These are phyloP conservation scores for Pseudogymnoascus sp. DNA, from an alignment of 2,329 filamentous ascomycete genomes.

Conservation along the genomic window DNA sequence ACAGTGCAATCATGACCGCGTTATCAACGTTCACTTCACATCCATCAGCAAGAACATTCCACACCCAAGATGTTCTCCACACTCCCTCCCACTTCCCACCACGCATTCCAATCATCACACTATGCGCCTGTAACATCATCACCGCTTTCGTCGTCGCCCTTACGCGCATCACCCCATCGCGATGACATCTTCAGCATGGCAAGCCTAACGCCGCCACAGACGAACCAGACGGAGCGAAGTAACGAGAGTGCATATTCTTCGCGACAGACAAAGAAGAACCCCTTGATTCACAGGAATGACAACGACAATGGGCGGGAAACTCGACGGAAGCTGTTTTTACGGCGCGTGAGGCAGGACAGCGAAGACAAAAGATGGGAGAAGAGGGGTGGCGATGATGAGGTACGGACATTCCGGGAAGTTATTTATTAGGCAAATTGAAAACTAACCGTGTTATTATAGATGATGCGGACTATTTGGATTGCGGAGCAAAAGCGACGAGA, in stretches of 20 bases:
- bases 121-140: conserved; percentile 42
- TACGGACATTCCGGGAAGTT: conserved; percentile 22
- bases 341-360: conserved; percentile 53
- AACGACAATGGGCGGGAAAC: conserved; percentile 54
- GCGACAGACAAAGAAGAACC: conserved; percentile 46
- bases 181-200: conserved; percentile 3
- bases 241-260: neutral
- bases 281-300: conserved; percentile 47
- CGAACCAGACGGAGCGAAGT: neutral
- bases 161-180: conserved; percentile 42
- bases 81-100: conserved; percentile 18
- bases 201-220: neutral
- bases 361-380: conserved; percentile 54
- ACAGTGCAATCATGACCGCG: conserved; percentile 38
- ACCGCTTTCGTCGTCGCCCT: conserved; percentile 51
- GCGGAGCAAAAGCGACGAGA: conserved; percentile 31
- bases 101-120: conserved; percentile 14
- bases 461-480: conserved; percentile 34
- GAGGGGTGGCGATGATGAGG: conserved; percentile 56
- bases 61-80: conserved; percentile 29
- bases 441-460: conserved; percentile 18
- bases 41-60: conserved; percentile 33
- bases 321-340: conserved; percentile 60
- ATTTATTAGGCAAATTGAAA: neutral
- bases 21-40: conserved; percentile 38